These are phyloP conservation scores for Trametes maxima DNA, from an alignment of 768 basidiomycete genomes.

Conservation along the genomic window DNA sequence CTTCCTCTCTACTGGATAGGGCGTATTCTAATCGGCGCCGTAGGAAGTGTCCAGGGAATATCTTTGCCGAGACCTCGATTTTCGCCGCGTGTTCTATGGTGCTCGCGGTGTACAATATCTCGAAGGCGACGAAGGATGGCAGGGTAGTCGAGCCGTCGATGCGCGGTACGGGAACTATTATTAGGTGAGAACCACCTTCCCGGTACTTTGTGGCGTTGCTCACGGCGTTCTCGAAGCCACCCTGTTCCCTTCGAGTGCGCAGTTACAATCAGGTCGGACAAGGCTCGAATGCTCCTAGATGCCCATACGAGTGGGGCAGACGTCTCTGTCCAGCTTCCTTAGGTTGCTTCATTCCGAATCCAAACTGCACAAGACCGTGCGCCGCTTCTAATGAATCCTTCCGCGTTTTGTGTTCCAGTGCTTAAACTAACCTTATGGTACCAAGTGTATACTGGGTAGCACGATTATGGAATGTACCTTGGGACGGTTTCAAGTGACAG, in stretches of 20 bases:
- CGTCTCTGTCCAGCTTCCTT: background rate
- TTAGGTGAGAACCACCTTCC: constrained; percentile 20
- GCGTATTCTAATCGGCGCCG: background rate
- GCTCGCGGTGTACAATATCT: constrained; percentile 40
- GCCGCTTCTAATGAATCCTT: too few relatives aligned
- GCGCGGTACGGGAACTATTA: constrained; percentile 22
- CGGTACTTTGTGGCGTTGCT: background rate
- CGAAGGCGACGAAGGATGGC: constrained; percentile 28
- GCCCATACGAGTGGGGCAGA: background rate
- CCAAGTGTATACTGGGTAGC: too few relatives aligned
- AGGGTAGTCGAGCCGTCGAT: constrained; percentile 21
- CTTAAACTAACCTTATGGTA: too few relatives aligned
- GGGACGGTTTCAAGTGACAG: too few relatives aligned
- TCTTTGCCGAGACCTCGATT: constrained; percentile 43
- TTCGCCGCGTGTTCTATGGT: constrained; percentile 40
- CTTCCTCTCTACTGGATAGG: too few relatives aligned
- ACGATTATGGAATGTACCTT: too few relatives aligned
- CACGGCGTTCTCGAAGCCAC: constrained; percentile 11
- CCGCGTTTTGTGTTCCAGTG: too few relatives aligned
- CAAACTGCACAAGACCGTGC: background rate
- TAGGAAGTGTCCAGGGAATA: constrained; percentile 37
- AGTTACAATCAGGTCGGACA: constrained; percentile 24
- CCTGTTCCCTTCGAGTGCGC: constrained; percentile 21
- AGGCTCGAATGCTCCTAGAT: constrained; percentile 20
- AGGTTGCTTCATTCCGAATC: background rate